These are phyloP conservation scores for Durio zibethinus DNA, from an alignment of 345 rosid genomes.

Conservation along the genomic window DNA sequence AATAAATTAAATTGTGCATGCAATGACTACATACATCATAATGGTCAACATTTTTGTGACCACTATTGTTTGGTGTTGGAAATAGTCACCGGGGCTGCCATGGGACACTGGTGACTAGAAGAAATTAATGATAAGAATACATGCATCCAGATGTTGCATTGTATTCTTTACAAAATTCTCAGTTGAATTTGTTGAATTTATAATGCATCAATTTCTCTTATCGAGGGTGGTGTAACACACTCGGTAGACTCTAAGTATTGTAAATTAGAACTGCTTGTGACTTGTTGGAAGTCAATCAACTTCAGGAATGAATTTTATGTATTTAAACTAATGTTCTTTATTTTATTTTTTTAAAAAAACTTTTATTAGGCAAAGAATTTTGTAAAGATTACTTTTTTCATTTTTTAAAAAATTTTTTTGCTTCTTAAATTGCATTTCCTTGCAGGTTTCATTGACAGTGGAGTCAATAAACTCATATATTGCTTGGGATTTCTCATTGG, in stretches of 20 bases:
- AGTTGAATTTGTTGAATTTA: neutral
- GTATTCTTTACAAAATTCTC: neutral
- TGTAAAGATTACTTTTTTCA: neutral
- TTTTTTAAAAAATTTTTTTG: neutral
- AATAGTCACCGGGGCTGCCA: neutral
- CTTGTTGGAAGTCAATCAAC: neutral
- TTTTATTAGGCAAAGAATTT: neutral
- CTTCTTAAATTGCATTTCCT: conserved; percentile 11
- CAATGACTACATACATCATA: neutral
- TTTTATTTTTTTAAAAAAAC: neutral
- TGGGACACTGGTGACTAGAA: neutral
- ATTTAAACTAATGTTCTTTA: neutral
- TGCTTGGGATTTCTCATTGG: conserved; percentile 92
- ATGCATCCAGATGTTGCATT: neutral
- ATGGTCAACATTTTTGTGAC: neutral
- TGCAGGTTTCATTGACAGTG: conserved; percentile 71
- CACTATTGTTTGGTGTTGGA: neutral
- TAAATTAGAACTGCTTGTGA: neutral
- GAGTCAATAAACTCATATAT: conserved; percentile 87
- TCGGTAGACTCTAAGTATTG: neutral
- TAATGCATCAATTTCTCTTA: neutral
- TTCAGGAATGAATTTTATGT: neutral
- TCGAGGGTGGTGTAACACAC: neutral
- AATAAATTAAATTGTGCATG: neutral
- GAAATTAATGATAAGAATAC: neutral